Conservation (phyloP, 768 basidiomycete genomes). For the Chalciporus piperatus region DNA sequence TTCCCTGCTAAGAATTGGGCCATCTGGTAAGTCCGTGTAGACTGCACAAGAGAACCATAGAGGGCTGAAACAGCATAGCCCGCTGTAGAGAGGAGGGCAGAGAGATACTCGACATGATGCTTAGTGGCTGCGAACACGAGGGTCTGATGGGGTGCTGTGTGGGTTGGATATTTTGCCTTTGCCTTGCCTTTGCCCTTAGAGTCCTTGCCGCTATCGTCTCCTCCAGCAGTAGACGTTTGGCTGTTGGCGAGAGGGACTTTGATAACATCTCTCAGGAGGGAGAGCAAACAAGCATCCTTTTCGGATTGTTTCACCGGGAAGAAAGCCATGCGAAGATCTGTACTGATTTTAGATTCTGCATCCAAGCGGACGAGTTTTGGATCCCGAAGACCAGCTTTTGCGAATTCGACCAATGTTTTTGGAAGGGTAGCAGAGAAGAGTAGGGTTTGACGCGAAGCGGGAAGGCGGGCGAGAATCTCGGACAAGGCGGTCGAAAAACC, state of each 20-base stretch:
- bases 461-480: conserved; percentile 89
- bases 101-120: conserved; percentile 96
- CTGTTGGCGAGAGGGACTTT: conserved; percentile 61
- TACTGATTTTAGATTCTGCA: conserved; percentile 91
- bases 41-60: conserved; percentile 93
- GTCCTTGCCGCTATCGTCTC: conserved; percentile 25
- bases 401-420: conserved; percentile 93
- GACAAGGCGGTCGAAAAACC: conserved; percentile 91
- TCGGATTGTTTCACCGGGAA: conserved; percentile 89
- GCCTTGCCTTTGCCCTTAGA: conserved; percentile 53
- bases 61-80: conserved; percentile 92
- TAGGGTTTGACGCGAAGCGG: conserved; percentile 82
- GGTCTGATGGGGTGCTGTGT: conserved; percentile 83
- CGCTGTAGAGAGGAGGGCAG: conserved; percentile 68
- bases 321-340: conserved; percentile 92
- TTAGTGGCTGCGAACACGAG: conserved; percentile 96
- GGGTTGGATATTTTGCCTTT: conserved; percentile 41
- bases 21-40: conserved; percentile 87
- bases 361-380: conserved; percentile 97
- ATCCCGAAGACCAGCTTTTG: conserved; percentile 92
- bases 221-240: conserved; percentile 23
- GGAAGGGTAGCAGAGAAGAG: conserved; percentile 97
- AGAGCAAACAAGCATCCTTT: conserved; percentile 88
- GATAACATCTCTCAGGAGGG: conserved; percentile 84
- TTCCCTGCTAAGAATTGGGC: conserved; percentile 78